These are phyloP conservation scores for Leishmania aethiopica DNA, from an alignment of 208 protist genomes.

Conservation along the genomic window DNA sequence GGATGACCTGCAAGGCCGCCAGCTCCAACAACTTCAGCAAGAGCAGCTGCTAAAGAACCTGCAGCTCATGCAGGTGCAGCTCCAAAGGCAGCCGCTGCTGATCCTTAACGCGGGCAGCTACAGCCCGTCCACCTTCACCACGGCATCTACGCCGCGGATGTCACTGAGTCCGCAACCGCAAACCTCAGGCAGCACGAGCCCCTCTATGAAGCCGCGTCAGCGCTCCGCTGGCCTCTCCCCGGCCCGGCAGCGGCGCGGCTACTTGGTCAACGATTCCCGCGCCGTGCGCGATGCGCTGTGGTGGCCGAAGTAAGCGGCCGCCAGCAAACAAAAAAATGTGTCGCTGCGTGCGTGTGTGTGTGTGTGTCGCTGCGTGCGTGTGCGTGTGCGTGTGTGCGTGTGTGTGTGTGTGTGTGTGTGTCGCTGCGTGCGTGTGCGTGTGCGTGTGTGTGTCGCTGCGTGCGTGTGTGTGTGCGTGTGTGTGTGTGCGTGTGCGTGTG, in stretches of 20 bases:
- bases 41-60: slow-evolving; percentile 8
- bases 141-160: slow-evolving; percentile 7
- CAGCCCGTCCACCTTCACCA: neutral
- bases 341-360: neutral
- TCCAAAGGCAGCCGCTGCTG: slow-evolving; percentile 7
- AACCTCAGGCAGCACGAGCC: neutral
- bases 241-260: slow-evolving; percentile 4
- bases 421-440: no score
- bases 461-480: neutral
- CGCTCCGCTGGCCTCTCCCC: slow-evolving; percentile 11
- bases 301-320: neutral
- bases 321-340: neutral
- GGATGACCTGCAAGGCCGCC: slow-evolving; percentile 15
- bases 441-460: neutral
- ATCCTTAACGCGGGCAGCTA: slow-evolving; percentile 11
- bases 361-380: neutral
- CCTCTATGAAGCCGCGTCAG: neutral
- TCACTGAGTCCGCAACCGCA: neutral
- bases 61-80: slow-evolving; percentile 2
- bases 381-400: neutral
- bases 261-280: slow-evolving; percentile 15
- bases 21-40: slow-evolving; percentile 17
- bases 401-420: neutral
- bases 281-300: slow-evolving; percentile 19
- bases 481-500: neutral